Evolutionary conservation across 2,329 filamentous ascomycete species (phyloP).

Genomic region (Fusarium bulbicola): DNA sequence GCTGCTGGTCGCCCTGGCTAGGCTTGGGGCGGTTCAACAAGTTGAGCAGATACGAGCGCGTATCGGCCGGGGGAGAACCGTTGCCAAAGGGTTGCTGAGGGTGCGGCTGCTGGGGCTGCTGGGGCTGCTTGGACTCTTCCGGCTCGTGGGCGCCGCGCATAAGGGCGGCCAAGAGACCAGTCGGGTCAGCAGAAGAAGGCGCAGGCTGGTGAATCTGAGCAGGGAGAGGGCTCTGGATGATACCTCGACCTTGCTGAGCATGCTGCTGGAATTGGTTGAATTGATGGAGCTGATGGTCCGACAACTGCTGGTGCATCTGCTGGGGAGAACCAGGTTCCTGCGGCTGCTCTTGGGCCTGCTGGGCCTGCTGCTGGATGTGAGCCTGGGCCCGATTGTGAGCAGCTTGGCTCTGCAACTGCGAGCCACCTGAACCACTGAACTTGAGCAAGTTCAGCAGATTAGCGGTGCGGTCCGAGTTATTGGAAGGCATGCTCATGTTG

Average conservation of each 20-base stretch:
- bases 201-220: constrained; percentile 65
- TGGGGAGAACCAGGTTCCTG: constrained; percentile 30
- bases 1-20: constrained; percentile 62
- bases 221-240: constrained; percentile 41
- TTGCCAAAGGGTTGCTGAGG: constrained; percentile 54
- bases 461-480: constrained; percentile 59
- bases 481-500: constrained; percentile 50
- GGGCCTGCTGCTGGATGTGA: constrained; percentile 24
- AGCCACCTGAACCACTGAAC: constrained; percentile 57
- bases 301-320: constrained; percentile 35
- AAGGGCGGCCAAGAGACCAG: constrained; percentile 66
- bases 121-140: constrained; percentile 51
- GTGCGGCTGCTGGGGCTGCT: constrained; percentile 35
- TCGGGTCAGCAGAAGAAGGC: constrained; percentile 64
- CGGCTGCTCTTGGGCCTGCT: constrained; percentile 30
- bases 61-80: constrained; percentile 69
- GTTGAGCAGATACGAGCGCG: constrained; percentile 86
- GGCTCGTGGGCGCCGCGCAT: constrained; percentile 66
- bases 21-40: constrained; percentile 83
- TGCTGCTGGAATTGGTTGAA: constrained; percentile 42
- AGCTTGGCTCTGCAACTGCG: constrained; percentile 49
- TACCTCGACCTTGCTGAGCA: constrained; percentile 27
- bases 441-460: constrained; percentile 70
- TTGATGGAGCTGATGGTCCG: constrained; percentile 44
- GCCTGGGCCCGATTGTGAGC: constrained; percentile 34